Percentiles rank a stretch among this genome's conserved stretches.
These are phyloP conservation scores for Fonsecaea erecta DNA, from an alignment of 2,329 filamentous ascomycete species.

Conservation along the genomic window DNA sequence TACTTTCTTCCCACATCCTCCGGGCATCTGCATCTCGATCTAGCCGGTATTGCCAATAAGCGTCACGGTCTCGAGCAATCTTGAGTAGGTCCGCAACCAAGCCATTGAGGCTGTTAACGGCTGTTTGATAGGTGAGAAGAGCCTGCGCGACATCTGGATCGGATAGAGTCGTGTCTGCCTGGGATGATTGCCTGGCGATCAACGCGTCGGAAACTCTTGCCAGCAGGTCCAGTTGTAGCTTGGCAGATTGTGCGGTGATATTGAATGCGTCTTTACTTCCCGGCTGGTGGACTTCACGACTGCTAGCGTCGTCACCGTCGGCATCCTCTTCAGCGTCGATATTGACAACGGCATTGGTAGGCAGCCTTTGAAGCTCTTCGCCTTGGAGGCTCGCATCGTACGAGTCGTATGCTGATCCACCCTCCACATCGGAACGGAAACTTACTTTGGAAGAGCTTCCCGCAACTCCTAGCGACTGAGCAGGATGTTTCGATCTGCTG, in stretches of 20 bases:
- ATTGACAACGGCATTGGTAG: constrained; percentile 55
- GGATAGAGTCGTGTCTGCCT: constrained; percentile 72
- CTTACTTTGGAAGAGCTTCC: constrained; percentile 53
- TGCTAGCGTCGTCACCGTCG: constrained; percentile 82
- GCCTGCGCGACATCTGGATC: constrained; percentile 78
- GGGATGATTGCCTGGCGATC: constrained; percentile 57
- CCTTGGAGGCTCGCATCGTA: constrained; percentile 61
- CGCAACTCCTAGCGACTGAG: constrained; percentile 43
- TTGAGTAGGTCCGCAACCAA: constrained; percentile 85
- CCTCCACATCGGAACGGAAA: constrained; percentile 60
- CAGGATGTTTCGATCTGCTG: constrained; percentile 45
- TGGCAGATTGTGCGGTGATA: constrained; percentile 94
- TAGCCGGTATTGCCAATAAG: constrained; percentile 94
- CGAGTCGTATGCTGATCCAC: constrained; percentile 56
- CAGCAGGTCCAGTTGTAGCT: constrained; percentile 88
- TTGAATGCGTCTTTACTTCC: constrained; percentile 91
- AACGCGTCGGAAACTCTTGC: constrained; percentile 75
- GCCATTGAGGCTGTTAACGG: constrained; percentile 82
- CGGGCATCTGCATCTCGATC: constrained; percentile 90
- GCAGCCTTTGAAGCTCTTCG: constrained; percentile 54
- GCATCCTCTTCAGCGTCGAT: constrained; percentile 68
- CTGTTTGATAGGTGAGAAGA: constrained; percentile 82
- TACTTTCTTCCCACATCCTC: constrained; percentile 98
- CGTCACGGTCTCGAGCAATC: constrained; percentile 90
- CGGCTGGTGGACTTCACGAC: constrained; percentile 69